Base-by-base conservation (phyloP, 1,139 yeast genomes). In the Suhomyces panamericanus region DNA sequence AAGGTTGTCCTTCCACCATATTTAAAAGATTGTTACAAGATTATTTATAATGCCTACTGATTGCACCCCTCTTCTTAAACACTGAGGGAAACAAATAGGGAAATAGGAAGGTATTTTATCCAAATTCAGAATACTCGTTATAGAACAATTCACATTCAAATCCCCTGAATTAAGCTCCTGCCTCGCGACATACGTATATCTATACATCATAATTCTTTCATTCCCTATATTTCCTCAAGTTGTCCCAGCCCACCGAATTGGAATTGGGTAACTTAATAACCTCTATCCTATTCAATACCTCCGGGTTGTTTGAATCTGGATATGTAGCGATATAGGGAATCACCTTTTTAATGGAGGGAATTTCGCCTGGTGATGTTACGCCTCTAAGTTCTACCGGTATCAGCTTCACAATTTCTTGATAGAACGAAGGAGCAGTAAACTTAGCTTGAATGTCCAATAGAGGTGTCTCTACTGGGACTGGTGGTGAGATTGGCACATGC, bases 191-290 rank as follows among this genome's bases (percentile, higher is more conserved):
- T 6, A 20, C 17, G 17, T 20, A 20, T 20, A 20, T 20, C 9
- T n/a, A 6, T 33, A 33, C 14, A 20, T 20, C 17, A 17, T 10
- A 32, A 8, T 32, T 10, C 20, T 17, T 16, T 14, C 48, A 48
- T 11, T 48, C 53, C 34, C 61, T 61, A 49, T 64, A 73, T 53
- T 69, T 71, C 46, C 66, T 63, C 44, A 74, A 56, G 48, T 74
- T 74, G 46, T 73, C 78, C 79, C 78, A 74, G 2, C 73, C 79
- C 39, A 74, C 46, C n/a, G 70, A 60, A 49, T 74, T 74, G 20
- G 76, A 66, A 54, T 73, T 74, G 3, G 79, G 79, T 37, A 74
- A 62, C 55, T 70, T 72, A 30, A 74, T 61, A 11, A 73, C 61
- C 50, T 74, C 79, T 26, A 72, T 57, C 48, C 66, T 70, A 42